Base-by-base conservation (phyloP, 805 yeast species). In the Teunomyces tritomae region DNA sequence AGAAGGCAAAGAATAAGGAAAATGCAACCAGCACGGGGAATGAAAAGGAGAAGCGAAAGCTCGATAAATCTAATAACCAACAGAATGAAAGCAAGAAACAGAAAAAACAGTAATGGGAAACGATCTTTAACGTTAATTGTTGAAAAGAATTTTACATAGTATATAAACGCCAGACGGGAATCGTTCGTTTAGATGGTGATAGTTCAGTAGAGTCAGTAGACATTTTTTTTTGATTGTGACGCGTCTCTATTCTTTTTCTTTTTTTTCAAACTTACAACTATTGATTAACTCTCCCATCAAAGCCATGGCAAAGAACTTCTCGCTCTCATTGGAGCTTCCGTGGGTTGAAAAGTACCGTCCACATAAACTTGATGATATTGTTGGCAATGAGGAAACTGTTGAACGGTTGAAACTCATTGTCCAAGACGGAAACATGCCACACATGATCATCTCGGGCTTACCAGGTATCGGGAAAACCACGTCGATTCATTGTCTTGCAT, bases 391-490 rank as follows among this genome's bases (percentile, higher is more conserved):
- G 47, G 98, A 91, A 51, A 92, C 98, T 3, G 78, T 94, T 3
- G 89, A 85, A 51, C 78, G 97, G 33, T 74, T 94, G 46, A 80
- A 85, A 58, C 80, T 89, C 50, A 91, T 94, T 44, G 96, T 95
- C 4, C 69, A 79, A 42, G 96, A 91, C 59, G 99, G 99, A 28
- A 94, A 94, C 67, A 86, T 94, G 89, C 98, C 99, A 1, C 97
- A 94, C 68, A 74, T 94, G 79, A 91, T 94, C 57, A 87, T 94
- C 39, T 85, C 94, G n/a, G 96, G 99, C 2, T 71, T 89, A 40
- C 99, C 99, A 2, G 99, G 99, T 56, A 92, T 94, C 47, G 99
- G 99, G 36, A 94, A 94, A 64, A 94, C 99, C 2, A 94, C 99
- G 0, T 86, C 97, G 2, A 82, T 94, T 5, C 88, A 87, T 51